Base-by-base conservation (phyloP, 371 early-diverging fungal genomes). In the Haplosporangium sp. region DNA sequence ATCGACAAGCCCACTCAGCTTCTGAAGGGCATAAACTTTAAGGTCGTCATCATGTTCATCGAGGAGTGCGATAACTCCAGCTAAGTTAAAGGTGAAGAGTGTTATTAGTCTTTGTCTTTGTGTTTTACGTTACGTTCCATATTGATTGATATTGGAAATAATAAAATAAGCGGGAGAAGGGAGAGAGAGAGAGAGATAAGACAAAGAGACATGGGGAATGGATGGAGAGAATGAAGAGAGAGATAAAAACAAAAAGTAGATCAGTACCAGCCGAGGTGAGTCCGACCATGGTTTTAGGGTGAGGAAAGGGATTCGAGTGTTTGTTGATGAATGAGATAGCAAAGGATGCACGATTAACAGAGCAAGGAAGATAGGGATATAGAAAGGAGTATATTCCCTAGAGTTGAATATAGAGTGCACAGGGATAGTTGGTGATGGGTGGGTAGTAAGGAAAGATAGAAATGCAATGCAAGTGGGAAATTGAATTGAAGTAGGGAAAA, bases 21-120 rank as follows among this genome's bases (percentile, higher is more conserved):
- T 91, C 70, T 95, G 84, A 53, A 99, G 90, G 52, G 98, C 98
- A 84, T 96, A 96, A 58, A 92, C 89, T 85, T 96, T 92, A 63
- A 98, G 91, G 78, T 95, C 94, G 40, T 92, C 93, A 79, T 97
- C 92, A n/a, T 88, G 85, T 82, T 98, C 99, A 81, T 96, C 96
- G 60, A 98, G 93, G 57, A 98, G 87, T 44, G 98, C 92, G 72
- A 98, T 89, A 56, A 97, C 90, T 69, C 98, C 97, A 76, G 94
- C 96, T 94, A 84, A 11, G 50, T 11, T n/a, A 50, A 15, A 50
- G 15, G 15, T 50, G 15, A 11, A 15, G 15, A 50, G 40, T 20
- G 19, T 27, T 42, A 42, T 42, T 42, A 42, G 42, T 10, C 42
- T 27, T 1, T 27, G 27, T 27, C 27, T 27, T 27, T 27, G 27